Evolutionary conservation across 2,329 filamentous ascomycete species (phyloP).

Genomic region (Paecilomyces sp.): DNA sequence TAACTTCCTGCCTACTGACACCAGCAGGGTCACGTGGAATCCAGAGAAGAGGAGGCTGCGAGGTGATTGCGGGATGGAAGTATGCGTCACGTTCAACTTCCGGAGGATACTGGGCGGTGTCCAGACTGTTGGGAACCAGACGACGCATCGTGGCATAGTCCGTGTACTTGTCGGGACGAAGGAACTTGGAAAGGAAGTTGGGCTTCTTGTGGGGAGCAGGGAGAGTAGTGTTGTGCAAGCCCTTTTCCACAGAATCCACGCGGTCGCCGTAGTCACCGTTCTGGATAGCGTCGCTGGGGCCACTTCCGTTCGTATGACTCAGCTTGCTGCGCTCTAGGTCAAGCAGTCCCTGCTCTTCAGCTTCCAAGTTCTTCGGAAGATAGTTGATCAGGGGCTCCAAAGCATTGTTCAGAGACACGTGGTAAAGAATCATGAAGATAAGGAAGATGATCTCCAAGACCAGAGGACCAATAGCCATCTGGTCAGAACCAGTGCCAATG

Average conservation of each 20-base stretch:
- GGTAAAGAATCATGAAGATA: slow-evolving; percentile 68
- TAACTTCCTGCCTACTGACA: slow-evolving; percentile 69
- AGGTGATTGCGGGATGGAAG: slow-evolving; percentile 62
- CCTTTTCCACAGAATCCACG: slow-evolving; percentile 28
- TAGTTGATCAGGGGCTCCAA: slow-evolving; percentile 70
- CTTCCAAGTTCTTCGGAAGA: slow-evolving; percentile 65
- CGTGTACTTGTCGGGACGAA: slow-evolving; percentile 70
- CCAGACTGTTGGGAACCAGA: slow-evolving; percentile 55
- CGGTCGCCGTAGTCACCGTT: slow-evolving; percentile 10
- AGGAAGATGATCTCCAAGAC: slow-evolving; percentile 70
- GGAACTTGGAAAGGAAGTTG: slow-evolving; percentile 46
- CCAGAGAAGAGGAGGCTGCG: slow-evolving; percentile 67
- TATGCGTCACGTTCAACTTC: slow-evolving; percentile 63
- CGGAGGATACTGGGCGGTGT: slow-evolving; percentile 53
- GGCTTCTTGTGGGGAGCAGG: slow-evolving; percentile 22
- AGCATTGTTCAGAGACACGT: slow-evolving; percentile 63
- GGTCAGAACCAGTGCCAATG: slow-evolving; percentile 57
- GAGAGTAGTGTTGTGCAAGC: slow-evolving; percentile 14
- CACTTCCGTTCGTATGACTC: slow-evolving; percentile 7
- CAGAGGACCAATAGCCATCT: slow-evolving; percentile 58
- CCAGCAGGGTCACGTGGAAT: slow-evolving; percentile 70
- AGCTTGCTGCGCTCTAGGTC: slow-evolving; percentile 16
- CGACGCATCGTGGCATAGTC: slow-evolving; percentile 65
- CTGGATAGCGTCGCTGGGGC: background rate
- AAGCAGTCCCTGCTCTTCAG: slow-evolving; percentile 47